Evolutionary conservation across 805 yeast genomes (phyloP), one percentile per base, ranked within the genome.

Genomic region (Candida vaughaniae): DNA sequence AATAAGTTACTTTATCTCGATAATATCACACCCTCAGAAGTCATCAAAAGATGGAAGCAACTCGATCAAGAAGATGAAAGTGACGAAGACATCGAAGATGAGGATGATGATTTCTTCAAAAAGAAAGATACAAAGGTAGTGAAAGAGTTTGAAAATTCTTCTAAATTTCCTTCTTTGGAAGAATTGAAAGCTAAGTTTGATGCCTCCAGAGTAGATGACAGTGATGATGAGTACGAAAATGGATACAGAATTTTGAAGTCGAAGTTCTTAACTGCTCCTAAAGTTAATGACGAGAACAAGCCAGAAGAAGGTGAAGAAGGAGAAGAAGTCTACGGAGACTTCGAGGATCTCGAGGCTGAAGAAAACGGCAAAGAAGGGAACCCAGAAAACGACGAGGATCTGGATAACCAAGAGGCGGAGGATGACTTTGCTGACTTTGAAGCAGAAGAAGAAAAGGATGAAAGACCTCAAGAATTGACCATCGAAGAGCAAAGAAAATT

Each of bases 1-100:
- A 80, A 82, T 49, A 86, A 85, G 53, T 64, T 91, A 38, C 66
- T 93, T 4, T 91, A 93, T 58, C 72, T 85, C 77, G 80, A 82
- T 39, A 83, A 86, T 48, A 70, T 88, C 28, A 77, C 79, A 9
- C 90, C 97, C 0, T 69, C 64, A 1, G 93, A 84, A 45, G 93
- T 75, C 22, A 67, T 87, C 31, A 66, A 65, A 27, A 75, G 90
- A 60, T 86, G 95, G 95, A 77, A 60, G 47, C 69, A 74, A n/a
- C 68, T 66, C 7, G 69, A 63, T 3, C 70, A 66, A 3, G 64
- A 62, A 5, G 60, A 69, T 49, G 51, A 60, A n/a, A 61, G 59
- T 18, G 73, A 66, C 11, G 70, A 60, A 11, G 55, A 52, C 16
- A 76, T 69, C 31, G 67, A 64, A 0, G 72, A 66, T n/a, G 82